Evolutionary conservation across 495 filamentous ascomycete genomes (phyloP).

Genomic region (Neurospora sp.): DNA sequence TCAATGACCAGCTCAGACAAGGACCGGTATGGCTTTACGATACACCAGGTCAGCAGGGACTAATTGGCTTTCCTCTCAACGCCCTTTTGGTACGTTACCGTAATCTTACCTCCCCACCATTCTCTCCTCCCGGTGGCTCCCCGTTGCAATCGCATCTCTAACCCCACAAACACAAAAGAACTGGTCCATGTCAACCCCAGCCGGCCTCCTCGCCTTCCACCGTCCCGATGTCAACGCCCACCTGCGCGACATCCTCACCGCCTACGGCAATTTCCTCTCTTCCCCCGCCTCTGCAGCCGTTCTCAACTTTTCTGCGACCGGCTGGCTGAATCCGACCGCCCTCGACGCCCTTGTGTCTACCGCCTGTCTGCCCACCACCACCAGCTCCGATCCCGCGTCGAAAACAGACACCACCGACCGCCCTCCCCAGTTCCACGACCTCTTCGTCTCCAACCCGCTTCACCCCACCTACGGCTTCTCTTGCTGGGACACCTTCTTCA

Average conservation of each 20-base stretch:
- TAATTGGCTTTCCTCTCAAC: constrained; percentile 1
- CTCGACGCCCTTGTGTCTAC: background rate
- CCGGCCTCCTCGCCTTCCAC: background rate
- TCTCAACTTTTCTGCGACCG: background rate
- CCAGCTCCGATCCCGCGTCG: background rate
- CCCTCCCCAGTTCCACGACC: background rate
- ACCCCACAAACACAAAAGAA: background rate
- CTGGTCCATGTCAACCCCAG: background rate
- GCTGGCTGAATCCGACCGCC: background rate
- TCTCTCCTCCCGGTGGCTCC: background rate
- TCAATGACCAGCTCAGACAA: background rate
- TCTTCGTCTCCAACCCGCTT: background rate
- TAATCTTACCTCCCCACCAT: background rate
- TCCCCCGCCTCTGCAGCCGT: background rate
- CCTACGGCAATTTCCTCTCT: background rate
- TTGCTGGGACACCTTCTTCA: constrained; percentile 32
- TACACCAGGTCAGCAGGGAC: background rate
- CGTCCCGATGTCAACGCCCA: background rate
- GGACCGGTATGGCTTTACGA: background rate
- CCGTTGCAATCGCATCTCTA: background rate
- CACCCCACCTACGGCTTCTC: background rate
- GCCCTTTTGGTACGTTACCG: background rate
- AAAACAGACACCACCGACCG: background rate
- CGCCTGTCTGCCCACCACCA: background rate
- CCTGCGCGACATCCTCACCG: background rate